Base-by-base conservation (phyloP, 2,329 filamentous ascomycete genomes). In the Alternaria consortialis region DNA sequence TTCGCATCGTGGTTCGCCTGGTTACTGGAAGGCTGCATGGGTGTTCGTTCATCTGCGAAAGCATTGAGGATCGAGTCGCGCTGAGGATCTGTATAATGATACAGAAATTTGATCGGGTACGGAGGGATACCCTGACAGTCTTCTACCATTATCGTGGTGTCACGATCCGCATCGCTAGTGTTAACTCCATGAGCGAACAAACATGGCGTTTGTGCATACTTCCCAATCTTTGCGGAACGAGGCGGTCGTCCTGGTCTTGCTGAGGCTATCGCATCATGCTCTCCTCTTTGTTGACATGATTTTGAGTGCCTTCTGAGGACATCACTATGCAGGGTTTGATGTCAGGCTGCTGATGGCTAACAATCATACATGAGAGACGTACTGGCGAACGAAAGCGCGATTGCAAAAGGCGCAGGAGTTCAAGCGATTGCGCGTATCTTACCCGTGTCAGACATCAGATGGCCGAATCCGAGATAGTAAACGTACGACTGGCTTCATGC, bases 1-100 rank as follows among this genome's bases (percentile, higher is more conserved):
- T 34, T 27, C 29, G 7, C 9, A 6, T 20, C 40, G 5, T 29
- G 4, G 12, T 13, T 15, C 25, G n/a, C 23, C 15, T 48, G 32
- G 36, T 5, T n/a, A 15, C 4, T 40, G 9, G 39, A 13, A 9
- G 29, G 43, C 32, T 53, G 42, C 4, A 37, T 46, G 37, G 55
- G 50, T 1, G 55, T 56, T 51, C n/a, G 44, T 48, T 54, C 37
- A 17, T 47, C 31, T 7, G 57, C 55, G 31, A 66, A 62, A 13
- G 59, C 60, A 40, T 60, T 53, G 13, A 50, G 32, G n/a, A 64
- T 48, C 7, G 50, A 55, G 9, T 60, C 60, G 23, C 50, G 52
- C 5, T 11, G 27, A 2, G 65, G 63, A n/a, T 68, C 60, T 13
- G 65, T 66, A 20, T 66, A 66, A 23, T 55, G 50, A 25, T 58